Evolutionary conservation across 345 rosid species (phyloP), one percentile per base, ranked within the genome.

Genomic region (Linum usitatissimum): DNA sequence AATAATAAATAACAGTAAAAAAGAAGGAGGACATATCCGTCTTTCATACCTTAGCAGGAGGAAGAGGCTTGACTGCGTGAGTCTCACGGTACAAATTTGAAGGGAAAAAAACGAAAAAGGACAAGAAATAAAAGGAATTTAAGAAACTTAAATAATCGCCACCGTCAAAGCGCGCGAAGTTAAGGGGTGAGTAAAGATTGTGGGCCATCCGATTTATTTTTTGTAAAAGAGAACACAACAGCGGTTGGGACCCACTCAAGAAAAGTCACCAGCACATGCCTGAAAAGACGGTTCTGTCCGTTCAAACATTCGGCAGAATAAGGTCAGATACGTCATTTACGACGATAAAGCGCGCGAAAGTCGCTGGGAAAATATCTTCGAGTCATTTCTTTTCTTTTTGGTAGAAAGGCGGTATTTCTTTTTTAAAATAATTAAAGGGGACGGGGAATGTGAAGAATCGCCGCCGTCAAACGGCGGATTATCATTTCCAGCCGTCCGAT

Each of bases 141-240:
- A 18, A 55, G 18, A 19, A 18, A 55, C 3, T 18, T 28, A 8
- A 55, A 55, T 20, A 65, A 62, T 53, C 71, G 49, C 67, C 81
- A 65, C 81, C 73, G 81, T 74, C 72, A 30, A 73, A 72, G 68
- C 63, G 77, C 72, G 70, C 76, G 72, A 80, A 75, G 62, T 63
- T 23, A 56, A 56, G 64, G 6, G 64, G 70, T 55, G 62, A 66
- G 67, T 66, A 53, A 55, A 69, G 57, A 28, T 54, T 36, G 28
- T 76, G 72, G 64, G 70, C 77, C 79, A 56, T 39, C 36, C 55
- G 80, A 61, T 64, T 62, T 73, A 23, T 23, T 23, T 23, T 0
- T 23, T 23, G 2, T 23, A 34, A 34, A 34, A 34, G 3, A 34
- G 8, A 34, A 34, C 8, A 34, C 5, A 5, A 34, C 38, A 34